Evolutionary conservation across 345 rosid genomes (phyloP).

Genomic region (Stellera chamaejasme): DNA sequence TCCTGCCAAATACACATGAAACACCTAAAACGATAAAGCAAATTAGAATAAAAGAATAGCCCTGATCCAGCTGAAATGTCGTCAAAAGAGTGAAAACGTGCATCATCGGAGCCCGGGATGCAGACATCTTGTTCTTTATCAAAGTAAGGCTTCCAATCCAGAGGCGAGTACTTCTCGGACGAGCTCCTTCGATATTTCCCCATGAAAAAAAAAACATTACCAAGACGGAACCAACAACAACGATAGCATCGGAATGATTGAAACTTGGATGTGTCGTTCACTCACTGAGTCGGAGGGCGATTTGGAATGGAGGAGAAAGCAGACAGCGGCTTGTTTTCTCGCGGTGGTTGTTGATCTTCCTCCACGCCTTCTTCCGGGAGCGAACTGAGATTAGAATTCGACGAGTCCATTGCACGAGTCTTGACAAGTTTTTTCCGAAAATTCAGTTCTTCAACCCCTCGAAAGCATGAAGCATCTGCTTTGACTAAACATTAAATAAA

Average conservation of each 20-base stretch:
- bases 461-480: background rate
- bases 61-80: conserved; percentile 1
- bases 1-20: conserved; percentile 90
- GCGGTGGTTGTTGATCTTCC: conserved; percentile 12
- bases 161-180: conserved; percentile 46
- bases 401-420: conserved; percentile 32
- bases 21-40: conserved; percentile 49
- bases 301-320: conserved; percentile 48
- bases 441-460: background rate
- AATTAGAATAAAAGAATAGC: conserved; percentile 17
- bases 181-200: conserved; percentile 33
- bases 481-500: no score
- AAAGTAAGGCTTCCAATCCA: conserved; percentile 64
- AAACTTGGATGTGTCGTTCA: background rate
- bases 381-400: conserved; percentile 34
- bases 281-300: conserved; percentile 61
- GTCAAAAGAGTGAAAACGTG: conserved; percentile 20
- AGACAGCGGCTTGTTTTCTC: conserved; percentile 21
- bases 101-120: conserved; percentile 63
- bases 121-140: conserved; percentile 69
- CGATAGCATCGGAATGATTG: no score
- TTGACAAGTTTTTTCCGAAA: background rate
- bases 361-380: conserved; percentile 43
- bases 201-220: no score
- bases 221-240: background rate